Percentiles rank a stretch among this genome's conserved stretches.
Conservation (phyloP, 2,329 filamentous ascomycete genomes). For the Rhynchosporium graminicola region DNA sequence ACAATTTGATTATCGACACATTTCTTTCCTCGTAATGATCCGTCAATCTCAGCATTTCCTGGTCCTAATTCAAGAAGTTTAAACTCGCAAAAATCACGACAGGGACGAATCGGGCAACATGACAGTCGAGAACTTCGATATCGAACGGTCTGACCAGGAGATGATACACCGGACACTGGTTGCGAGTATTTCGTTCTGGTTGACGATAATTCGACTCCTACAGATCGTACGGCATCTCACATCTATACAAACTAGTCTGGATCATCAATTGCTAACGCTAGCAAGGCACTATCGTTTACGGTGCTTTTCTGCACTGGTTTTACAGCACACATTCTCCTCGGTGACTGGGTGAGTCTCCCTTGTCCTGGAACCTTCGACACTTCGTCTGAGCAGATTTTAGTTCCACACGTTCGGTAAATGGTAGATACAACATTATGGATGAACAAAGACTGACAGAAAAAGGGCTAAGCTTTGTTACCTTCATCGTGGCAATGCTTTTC, state of each 20-base stretch:
- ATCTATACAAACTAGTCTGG: not conserved
- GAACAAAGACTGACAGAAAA: not conserved
- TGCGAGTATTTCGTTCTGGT: slow-evolving; percentile 18
- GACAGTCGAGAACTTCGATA: slow-evolving; percentile 13
- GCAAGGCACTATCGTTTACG: slow-evolving; percentile 17
- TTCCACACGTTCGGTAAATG: slow-evolving; percentile 16
- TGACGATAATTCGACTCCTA: slow-evolving; percentile 10
- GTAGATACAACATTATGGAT: not conserved
- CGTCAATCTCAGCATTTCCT: not conserved
- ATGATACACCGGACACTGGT: slow-evolving; percentile 5
- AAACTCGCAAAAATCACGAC: not conserved
- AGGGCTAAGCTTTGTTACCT: slow-evolving; percentile 19
- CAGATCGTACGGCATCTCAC: slow-evolving; percentile 9
- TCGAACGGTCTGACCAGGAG: slow-evolving; percentile 9
- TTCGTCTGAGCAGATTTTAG: not conserved
- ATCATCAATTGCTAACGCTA: not conserved
- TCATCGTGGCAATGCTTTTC: slow-evolving; percentile 20
- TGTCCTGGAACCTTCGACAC: too few species aligned
- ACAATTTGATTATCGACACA: not conserved
- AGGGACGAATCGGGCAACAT: slow-evolving; percentile 19
- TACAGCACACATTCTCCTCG: slow-evolving; percentile 16
- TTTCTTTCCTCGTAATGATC: not conserved
- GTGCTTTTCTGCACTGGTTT: slow-evolving; percentile 16
- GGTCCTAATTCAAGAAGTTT: slow-evolving; percentile 13
- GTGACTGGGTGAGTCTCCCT: slow-evolving; percentile 19